A percentile compares a stretch with the other conserved stretches of the same genome.
phyloP scores from a whole-genome alignment of 306 rosid genomes.

The Ochetophila trinervis region DNA sequence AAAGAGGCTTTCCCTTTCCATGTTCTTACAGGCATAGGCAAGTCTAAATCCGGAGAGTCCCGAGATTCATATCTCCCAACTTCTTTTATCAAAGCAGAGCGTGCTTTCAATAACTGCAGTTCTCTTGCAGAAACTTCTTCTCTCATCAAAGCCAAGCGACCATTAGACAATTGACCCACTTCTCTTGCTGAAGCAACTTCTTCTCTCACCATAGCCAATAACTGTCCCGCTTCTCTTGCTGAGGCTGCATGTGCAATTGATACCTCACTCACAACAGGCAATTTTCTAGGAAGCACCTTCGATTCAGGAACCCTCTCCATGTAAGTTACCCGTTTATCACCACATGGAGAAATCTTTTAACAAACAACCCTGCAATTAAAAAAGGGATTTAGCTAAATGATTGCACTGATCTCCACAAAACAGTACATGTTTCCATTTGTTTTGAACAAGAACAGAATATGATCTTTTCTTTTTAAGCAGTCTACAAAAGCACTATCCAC shows the following conservation, averaged over 20 bases:
- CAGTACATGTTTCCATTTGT: constrained; percentile 5
- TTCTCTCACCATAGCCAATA: constrained; percentile 22
- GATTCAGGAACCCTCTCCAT: constrained; percentile 84
- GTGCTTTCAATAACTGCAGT: constrained; percentile 50
- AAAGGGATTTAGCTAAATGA: constrained; percentile 22
- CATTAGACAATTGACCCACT: constrained; percentile 40
- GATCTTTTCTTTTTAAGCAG: neutral
- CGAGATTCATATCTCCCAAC: constrained; percentile 37
- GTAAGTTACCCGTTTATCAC: constrained; percentile 34
- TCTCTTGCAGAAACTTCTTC: constrained; percentile 28
- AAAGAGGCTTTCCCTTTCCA: constrained; percentile 64
- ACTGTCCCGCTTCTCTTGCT: constrained; percentile 23
- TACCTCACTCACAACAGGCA: constrained; percentile 49
- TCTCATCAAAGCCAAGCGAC: constrained; percentile 35
- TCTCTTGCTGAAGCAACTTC: constrained; percentile 37
- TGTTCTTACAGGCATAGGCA: constrained; percentile 38
- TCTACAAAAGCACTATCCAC: constrained; percentile 2
- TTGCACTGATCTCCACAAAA: constrained; percentile 5
- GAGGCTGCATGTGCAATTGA: constrained; percentile 31
- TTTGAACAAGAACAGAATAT: neutral
- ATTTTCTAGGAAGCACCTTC: constrained; percentile 45
- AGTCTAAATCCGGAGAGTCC: constrained; percentile 40
- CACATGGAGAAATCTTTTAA: constrained; percentile 35
- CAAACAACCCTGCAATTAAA: constrained; percentile 46
- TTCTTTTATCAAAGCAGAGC: constrained; percentile 51